A percentile compares a stretch with the other conserved stretches of the same genome.
phyloP scores from a whole-genome alignment of 148 eudicot genomes.

The Agrostemma githago region DNA sequence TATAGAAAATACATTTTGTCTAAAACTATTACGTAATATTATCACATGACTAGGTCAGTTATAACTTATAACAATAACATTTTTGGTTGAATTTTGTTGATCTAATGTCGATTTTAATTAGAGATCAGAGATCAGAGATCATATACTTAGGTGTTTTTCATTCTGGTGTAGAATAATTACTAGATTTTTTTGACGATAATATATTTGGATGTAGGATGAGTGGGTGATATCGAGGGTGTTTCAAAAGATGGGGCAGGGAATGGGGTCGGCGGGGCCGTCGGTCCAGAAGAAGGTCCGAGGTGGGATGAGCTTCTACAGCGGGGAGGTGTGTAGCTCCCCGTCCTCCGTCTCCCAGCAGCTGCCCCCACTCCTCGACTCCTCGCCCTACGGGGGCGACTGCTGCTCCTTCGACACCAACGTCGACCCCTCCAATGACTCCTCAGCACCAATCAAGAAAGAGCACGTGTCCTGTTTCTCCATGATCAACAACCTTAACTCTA shows the following conservation, averaged over 20 bases:
- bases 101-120: too few relatives aligned
- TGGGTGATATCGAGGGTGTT: conserved; percentile 81
- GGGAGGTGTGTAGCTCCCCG: conserved; percentile 44
- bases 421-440: conserved; percentile 24
- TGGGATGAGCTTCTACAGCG: conserved; percentile 25
- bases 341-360: conserved; percentile 53
- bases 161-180: too few relatives aligned
- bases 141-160: too few relatives aligned
- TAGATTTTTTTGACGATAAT: not conserved
- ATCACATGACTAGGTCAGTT: too few relatives aligned
- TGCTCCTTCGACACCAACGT: conserved; percentile 36
- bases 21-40: too few relatives aligned
- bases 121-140: too few relatives aligned
- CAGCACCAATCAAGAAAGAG: conserved; percentile 34
- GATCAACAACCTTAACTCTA: conserved; percentile 15
- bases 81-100: too few relatives aligned
- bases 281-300: conserved; percentile 16
- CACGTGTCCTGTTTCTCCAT: conserved; percentile 99
- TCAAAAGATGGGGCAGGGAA: conserved; percentile 40
- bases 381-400: conserved; percentile 36
- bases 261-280: not conserved
- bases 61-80: too few relatives aligned
- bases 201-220: conserved; percentile 42
- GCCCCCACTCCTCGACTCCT: conserved; percentile 63
- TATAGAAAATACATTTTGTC: too few relatives aligned